phyloP scores from a whole-genome alignment of 1,284 basidiomycete genomes.

The Ustilago loliicola region DNA sequence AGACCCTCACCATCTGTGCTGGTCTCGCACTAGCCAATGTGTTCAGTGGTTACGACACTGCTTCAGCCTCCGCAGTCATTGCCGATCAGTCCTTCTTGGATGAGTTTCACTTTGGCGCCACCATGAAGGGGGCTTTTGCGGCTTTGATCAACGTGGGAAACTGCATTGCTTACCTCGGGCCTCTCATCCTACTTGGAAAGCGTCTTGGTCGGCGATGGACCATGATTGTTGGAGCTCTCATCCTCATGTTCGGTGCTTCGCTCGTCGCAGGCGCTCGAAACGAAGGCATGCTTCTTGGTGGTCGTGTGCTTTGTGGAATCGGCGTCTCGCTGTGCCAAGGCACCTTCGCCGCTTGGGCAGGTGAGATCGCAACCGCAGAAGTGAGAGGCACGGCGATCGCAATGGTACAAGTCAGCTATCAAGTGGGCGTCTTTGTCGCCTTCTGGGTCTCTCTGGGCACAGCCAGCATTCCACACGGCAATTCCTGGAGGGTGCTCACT shows the following conservation, averaged over 20 bases:
- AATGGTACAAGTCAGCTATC: neutral
- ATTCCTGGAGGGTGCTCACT: neutral
- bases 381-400: neutral
- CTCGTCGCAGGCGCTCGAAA: neutral
- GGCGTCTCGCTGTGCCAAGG: neutral
- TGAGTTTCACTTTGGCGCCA: neutral
- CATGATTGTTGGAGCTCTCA: neutral
- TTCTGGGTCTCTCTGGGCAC: neutral
- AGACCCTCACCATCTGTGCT: slow-evolving; percentile 1
- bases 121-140: neutral
- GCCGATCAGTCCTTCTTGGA: neutral
- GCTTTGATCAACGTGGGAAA: neutral
- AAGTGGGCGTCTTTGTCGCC: neutral
- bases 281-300: slow-evolving; percentile 1
- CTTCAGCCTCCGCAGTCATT: neutral
- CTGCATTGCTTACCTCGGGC: slow-evolving; percentile 1
- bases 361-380: neutral
- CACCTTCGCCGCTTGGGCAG: neutral
- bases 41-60: neutral
- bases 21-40: neutral
- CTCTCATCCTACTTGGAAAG: neutral
- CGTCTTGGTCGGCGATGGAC: neutral
- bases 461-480: neutral
- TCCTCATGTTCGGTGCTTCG: neutral
- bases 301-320: neutral